These are phyloP conservation scores for Schwanniomyces etchellsii DNA, from an alignment of 1,139 yeast genomes.

Conservation along the genomic window DNA sequence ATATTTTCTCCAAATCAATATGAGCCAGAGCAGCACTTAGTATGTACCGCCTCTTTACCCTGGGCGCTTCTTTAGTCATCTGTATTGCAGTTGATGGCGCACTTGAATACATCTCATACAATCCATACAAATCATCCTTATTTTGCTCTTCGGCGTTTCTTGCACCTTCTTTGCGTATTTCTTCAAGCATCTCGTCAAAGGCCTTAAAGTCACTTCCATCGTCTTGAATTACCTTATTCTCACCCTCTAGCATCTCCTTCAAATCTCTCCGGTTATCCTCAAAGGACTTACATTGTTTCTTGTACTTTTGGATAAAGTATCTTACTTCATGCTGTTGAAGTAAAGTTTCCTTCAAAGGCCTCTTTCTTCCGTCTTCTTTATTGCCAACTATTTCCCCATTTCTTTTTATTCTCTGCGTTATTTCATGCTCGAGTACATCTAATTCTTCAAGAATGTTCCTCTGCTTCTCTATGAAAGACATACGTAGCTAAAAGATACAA, in stretches of 20 bases:
- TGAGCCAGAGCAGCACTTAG: conserved; percentile 48
- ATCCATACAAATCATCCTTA: not conserved
- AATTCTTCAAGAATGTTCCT: conserved; percentile 32
- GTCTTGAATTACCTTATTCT: conserved; percentile 21
- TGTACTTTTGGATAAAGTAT: conserved; percentile 45
- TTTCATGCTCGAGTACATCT: conserved; percentile 28
- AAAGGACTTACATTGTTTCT: conserved; percentile 26
- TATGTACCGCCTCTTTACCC: conserved; percentile 28
- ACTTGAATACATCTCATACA: conserved; percentile 36
- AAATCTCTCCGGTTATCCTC: conserved; percentile 12
- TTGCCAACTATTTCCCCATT: conserved; percentile 19
- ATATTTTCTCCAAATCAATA: conserved; percentile 43
- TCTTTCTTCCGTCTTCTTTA: conserved; percentile 15
- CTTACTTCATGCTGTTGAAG: conserved; percentile 69
- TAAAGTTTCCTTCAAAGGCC: conserved; percentile 40
- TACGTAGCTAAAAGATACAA: conserved; percentile 6
- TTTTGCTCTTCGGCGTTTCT: conserved; percentile 23
- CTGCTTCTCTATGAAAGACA: conserved; percentile 33
- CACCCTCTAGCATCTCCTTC: conserved; percentile 13
- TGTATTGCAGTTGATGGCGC: conserved; percentile 14
- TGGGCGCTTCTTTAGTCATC: conserved; percentile 14
- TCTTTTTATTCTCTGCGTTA: conserved; percentile 24
- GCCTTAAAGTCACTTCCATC: conserved; percentile 22
- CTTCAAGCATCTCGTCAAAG: conserved; percentile 38
- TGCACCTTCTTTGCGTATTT: conserved; percentile 21